Conservation (phyloP, 2,329 filamentous ascomycete genomes). For the Penicillium sp. region DNA sequence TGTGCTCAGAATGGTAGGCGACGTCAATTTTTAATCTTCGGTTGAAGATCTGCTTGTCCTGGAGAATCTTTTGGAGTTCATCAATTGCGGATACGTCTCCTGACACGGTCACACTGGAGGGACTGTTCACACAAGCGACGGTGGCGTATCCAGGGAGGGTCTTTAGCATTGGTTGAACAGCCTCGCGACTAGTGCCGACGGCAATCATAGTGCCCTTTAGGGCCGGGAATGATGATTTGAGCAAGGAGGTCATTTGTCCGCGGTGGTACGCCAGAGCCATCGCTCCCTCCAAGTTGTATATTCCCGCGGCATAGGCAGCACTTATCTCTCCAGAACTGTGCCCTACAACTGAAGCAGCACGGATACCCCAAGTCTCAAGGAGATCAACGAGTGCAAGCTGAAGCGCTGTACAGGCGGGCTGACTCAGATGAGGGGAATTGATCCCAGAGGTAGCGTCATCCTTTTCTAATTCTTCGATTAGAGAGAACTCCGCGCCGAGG, state of each 20-base stretch:
- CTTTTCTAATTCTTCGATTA: slow-evolving; percentile 16
- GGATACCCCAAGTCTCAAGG: slow-evolving; percentile 20
- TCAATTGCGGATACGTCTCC: slow-evolving; percentile 21
- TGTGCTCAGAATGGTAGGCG: slow-evolving; percentile 25
- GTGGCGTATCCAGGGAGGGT: slow-evolving; percentile 18
- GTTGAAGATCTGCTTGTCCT: slow-evolving; percentile 21
- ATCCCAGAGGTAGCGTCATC: slow-evolving; percentile 14
- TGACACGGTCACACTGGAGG: slow-evolving; percentile 23
- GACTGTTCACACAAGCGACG: slow-evolving; percentile 25
- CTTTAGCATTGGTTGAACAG: slow-evolving; percentile 17
- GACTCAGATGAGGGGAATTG: slow-evolving; percentile 21
- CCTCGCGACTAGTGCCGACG: slow-evolving; percentile 23
- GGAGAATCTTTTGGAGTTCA: slow-evolving; percentile 14
- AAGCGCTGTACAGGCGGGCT: slow-evolving; percentile 23
- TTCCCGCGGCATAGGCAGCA: slow-evolving; percentile 23
- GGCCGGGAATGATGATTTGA: slow-evolving; percentile 20
- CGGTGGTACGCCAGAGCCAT: slow-evolving; percentile 26
- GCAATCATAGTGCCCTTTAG: slow-evolving; percentile 33
- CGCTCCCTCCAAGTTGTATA: slow-evolving; percentile 18
- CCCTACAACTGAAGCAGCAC: slow-evolving; percentile 19
- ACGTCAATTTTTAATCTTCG: slow-evolving; percentile 35
- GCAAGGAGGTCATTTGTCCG: slow-evolving; percentile 20
- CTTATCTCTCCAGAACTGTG: slow-evolving; percentile 28
- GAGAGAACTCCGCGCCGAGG: slow-evolving; percentile 22
- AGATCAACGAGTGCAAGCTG: slow-evolving; percentile 22